Base-by-base conservation (phyloP, 2,329 filamentous ascomycete genomes). In the Aphanocladium album region DNA sequence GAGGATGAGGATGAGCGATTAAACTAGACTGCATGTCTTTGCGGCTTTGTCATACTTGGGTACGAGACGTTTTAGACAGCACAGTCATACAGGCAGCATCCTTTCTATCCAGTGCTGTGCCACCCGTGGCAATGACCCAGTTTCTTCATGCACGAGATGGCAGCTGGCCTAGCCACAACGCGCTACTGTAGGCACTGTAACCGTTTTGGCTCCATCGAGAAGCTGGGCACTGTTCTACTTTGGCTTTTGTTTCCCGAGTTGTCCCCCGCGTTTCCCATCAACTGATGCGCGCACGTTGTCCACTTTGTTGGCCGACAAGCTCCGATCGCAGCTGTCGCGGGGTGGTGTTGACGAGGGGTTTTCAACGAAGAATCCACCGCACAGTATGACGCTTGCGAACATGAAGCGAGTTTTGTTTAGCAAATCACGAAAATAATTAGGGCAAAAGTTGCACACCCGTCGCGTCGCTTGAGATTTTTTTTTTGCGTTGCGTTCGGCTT, bases 271-370 rank as follows among this genome's bases (percentile, higher is more conserved):
- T 53, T 60, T 52, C 41, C 41, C 21, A 43, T 58, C 56, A 57
- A 54, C 56, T 33, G 49, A 27, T 27, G 41, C 54, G 57, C 47
- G 64, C 67, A 69, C 66, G 67, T 69, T 69, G 62, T 62, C 54
- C 50, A 62, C 49, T 54, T 51, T 51, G 63, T 52, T 68, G 67
- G 68, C 66, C 67, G 66, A 65, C 60, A 66, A 60, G 65, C 63
- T 61, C 68, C 64, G 63, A 66, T 62, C 21, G 19, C 54, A n/a
- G 51, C 60, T 47, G 16, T n/a, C 35, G 52, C 30, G 43, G 50
- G 25, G 51, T 30, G 55, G 54, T n/a, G n/a, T n/a, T n/a, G n/a
- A n/a, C n/a, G n/a, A n/a, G 33, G 19, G 27, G 23, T 23, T 17
- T 21, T 35, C 12, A 12, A 35, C 33, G 33, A 12, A 25, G 11